Evolutionary conservation across 805 yeast genomes (phyloP), one percentile per base, ranked within the genome.

Genomic region (Lachancea meyersii): DNA sequence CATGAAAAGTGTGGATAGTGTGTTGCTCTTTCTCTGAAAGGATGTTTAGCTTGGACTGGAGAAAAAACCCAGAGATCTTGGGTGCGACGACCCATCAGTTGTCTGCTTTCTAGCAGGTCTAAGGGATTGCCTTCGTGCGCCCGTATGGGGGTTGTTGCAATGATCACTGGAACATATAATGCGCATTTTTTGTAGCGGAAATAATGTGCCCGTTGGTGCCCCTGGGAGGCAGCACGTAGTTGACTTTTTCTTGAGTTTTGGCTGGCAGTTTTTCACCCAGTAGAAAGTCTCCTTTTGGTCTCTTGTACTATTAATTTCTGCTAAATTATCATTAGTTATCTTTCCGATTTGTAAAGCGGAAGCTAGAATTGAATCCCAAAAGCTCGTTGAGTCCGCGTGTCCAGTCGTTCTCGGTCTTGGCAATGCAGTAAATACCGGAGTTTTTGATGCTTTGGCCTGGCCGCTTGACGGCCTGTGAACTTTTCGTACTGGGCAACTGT

Each of bases 391-490:
- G 79, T 26, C 95, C 95, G 45, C 75, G 76, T 1, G 89, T 88
- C 97, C 97, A 91, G 58, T 91, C 97, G 50, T 83, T 82, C 48
- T 81, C 86, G 6, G 82, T 73, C 46, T 79, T 74, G 0, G 95
- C 86, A 3, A 91, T 81, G 64, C 97, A 89, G 80, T 93, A 88
- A 13, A 89, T 79, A 1, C 96, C 95, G 11, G 72, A 67, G 17
- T 64, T 61, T 20, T 48, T 55, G 28, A 46, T 47, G 27, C 50
- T 48, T 30, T 50, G 46, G 14, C 47, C 48, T 6, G 45, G 43
- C 23, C 43, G 54, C 48, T 45, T 49, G 24, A 45, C 33, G 17
- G 31, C 14, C 2, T 38, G 26, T 5, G 31, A 7, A 30, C 39
- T 44, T 22, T 44, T 46, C 24, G 55, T 46, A 8, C 61, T 57